Evolutionary conservation across 257 asterid species (phyloP).

Genomic region (Vinca minor): DNA sequence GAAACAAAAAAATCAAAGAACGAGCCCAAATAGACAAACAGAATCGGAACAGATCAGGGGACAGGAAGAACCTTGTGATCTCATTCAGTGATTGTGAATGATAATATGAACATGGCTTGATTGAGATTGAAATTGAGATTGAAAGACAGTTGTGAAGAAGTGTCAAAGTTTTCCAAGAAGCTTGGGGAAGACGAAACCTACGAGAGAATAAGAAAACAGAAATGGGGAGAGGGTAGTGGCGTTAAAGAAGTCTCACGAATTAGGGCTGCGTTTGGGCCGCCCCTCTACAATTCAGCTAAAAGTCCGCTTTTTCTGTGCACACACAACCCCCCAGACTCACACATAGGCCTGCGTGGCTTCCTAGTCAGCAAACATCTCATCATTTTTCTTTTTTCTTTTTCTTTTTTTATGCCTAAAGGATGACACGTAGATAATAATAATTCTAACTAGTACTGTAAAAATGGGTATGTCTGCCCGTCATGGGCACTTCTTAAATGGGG

Average conservation of each 20-base stretch:
- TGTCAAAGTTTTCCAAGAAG: slow-evolving; percentile 27
- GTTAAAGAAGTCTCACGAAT: slow-evolving; percentile 25
- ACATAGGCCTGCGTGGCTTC: no score
- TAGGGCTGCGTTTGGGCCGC: slow-evolving; percentile 26
- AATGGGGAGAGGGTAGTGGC: neutral
- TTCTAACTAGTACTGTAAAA: no score
- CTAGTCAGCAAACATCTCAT: no score
- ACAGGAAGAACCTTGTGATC: slow-evolving; percentile 19
- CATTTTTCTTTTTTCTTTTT: no score
- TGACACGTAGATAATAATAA: no score
- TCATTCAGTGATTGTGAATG: slow-evolving; percentile 13
- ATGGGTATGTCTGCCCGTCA: no score
- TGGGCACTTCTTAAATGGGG: no score
- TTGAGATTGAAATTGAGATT: neutral
- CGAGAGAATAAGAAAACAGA: neutral
- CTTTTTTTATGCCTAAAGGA: no score
- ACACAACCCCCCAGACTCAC: no score
- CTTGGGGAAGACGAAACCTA: slow-evolving; percentile 38
- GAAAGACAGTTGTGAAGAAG: slow-evolving; percentile 9
- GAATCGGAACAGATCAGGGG: neutral
- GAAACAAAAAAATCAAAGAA: neutral
- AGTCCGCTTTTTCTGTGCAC: no score
- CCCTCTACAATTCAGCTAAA: slow-evolving; percentile 1
- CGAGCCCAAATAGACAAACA: neutral
- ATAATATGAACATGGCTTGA: slow-evolving; percentile 11